Conservation (phyloP, 805 yeast species). For the Candida anglica region DNA sequence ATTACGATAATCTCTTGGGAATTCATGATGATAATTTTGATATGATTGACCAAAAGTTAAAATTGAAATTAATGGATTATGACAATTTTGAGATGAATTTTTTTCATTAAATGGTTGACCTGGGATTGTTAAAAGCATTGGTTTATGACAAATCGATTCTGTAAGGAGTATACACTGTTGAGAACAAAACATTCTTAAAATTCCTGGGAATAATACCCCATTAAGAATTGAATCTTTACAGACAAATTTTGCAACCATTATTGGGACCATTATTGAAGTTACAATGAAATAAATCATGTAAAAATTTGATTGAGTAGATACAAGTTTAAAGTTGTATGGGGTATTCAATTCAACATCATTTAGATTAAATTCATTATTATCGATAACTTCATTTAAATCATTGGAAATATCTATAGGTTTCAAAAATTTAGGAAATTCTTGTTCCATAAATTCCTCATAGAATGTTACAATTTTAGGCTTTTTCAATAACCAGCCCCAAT, state of each 20-base stretch:
- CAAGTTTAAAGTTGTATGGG: slow-evolving; percentile 14
- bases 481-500: slow-evolving; percentile 82
- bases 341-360: slow-evolving; percentile 9
- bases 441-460: slow-evolving; percentile 31
- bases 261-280: slow-evolving; percentile 30
- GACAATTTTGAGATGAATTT: slow-evolving; percentile 69
- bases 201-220: slow-evolving; percentile 65
- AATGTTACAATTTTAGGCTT: slow-evolving; percentile 43
- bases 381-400: slow-evolving; percentile 8
- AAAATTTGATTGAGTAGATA: slow-evolving; percentile 32
- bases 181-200: slow-evolving; percentile 62
- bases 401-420: slow-evolving; percentile 1
- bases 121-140: slow-evolving; percentile 67
- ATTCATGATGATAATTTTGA: slow-evolving; percentile 94
- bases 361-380: slow-evolving; percentile 7
- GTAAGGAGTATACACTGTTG: slow-evolving; percentile 79
- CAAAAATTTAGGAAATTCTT: slow-evolving; percentile 31
- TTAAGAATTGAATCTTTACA: slow-evolving; percentile 27
- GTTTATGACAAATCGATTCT: slow-evolving; percentile 76
- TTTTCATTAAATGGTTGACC: slow-evolving; percentile 45
- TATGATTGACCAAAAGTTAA: slow-evolving; percentile 87
- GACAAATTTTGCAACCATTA: slow-evolving; percentile 14
- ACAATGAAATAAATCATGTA: slow-evolving; percentile 23
- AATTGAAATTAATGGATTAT: slow-evolving; percentile 50
- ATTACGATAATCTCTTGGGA: slow-evolving; percentile 84